These are phyloP conservation scores for Diaporthe caulivora DNA, from an alignment of 2,329 filamentous ascomycete genomes.

Conservation along the genomic window DNA sequence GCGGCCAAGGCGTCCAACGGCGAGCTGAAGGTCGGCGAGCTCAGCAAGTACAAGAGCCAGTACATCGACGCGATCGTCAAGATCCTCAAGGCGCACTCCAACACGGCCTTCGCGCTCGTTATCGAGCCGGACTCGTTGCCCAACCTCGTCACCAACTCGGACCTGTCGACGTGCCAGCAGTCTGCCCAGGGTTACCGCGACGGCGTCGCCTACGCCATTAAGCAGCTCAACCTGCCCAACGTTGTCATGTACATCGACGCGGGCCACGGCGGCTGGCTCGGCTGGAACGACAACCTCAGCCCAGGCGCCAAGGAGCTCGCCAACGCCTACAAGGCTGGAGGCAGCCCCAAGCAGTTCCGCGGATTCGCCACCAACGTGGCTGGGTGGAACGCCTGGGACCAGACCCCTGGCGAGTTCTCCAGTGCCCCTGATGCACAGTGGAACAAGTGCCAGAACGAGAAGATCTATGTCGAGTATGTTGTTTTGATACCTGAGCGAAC, in stretches of 20 bases:
- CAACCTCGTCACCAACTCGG: constrained; percentile 72
- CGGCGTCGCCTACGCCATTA: constrained; percentile 65
- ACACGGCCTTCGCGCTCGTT: constrained; percentile 57
- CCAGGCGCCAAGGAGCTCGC: constrained; percentile 62
- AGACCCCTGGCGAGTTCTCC: constrained; percentile 58
- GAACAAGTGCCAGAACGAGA: constrained; percentile 17
- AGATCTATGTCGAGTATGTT: constrained; percentile 56
- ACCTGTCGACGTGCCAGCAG: constrained; percentile 65
- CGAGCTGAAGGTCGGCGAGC: constrained; percentile 67
- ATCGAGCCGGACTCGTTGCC: constrained; percentile 73
- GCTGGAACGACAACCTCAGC: constrained; percentile 66
- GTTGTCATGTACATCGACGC: constrained; percentile 71
- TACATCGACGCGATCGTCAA: constrained; percentile 62
- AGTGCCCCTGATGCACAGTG: constrained; percentile 49
- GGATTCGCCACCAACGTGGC: constrained; percentile 69
- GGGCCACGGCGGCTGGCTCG: constrained; percentile 70
- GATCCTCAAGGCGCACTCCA: constrained; percentile 65
- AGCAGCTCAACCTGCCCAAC: constrained; percentile 65
- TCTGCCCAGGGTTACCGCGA: constrained; percentile 67
- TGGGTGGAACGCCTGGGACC: constrained; percentile 66
- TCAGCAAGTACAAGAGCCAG: constrained; percentile 56
- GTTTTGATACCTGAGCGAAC: constrained; percentile 49
- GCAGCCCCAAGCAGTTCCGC: constrained; percentile 63
- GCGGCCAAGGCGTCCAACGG: constrained; percentile 74
- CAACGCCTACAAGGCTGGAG: constrained; percentile 62